Percentiles rank a stretch among this genome's conserved stretches.
These are phyloP conservation scores for Pseudocercospora musae DNA, from an alignment of 2,329 filamentous ascomycete genomes.

Conservation along the genomic window DNA sequence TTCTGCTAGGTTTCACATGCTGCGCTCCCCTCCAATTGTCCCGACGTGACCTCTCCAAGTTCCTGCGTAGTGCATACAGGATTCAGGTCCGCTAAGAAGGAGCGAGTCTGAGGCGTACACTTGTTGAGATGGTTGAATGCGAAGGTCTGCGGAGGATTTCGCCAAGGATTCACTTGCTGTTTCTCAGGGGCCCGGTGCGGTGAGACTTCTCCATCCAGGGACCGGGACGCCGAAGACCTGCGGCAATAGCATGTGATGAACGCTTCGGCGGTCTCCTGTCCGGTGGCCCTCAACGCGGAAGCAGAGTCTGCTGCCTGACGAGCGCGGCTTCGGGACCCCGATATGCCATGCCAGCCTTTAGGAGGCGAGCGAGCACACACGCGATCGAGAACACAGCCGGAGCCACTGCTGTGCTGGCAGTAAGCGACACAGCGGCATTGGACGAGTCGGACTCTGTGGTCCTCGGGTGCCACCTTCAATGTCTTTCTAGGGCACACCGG, in stretches of 20 bases:
- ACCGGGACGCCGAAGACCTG: background rate
- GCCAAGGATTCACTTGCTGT: background rate
- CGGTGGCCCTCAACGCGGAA: background rate
- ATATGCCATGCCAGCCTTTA: background rate
- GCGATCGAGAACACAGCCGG: background rate
- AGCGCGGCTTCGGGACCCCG: background rate
- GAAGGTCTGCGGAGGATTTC: background rate
- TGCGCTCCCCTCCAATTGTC: slow-evolving; percentile 7
- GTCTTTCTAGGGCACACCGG: background rate
- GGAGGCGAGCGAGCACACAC: background rate
- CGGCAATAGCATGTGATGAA: background rate
- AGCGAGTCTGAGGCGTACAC: background rate
- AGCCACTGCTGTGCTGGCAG: background rate
- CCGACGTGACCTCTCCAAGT: background rate
- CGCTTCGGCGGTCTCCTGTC: background rate
- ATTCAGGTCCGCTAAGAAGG: background rate
- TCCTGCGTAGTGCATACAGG: slow-evolving; percentile 7
- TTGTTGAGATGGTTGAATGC: background rate
- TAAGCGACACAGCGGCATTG: background rate
- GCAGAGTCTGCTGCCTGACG: background rate
- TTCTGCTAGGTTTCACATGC: background rate
- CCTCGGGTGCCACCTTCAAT: background rate
- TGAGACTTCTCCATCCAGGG: background rate
- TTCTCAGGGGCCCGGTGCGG: background rate
- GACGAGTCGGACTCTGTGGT: background rate